Evolutionary conservation across 2,329 filamentous ascomycete species (phyloP).

Genomic region (Fusarium sterilihyphosum): DNA sequence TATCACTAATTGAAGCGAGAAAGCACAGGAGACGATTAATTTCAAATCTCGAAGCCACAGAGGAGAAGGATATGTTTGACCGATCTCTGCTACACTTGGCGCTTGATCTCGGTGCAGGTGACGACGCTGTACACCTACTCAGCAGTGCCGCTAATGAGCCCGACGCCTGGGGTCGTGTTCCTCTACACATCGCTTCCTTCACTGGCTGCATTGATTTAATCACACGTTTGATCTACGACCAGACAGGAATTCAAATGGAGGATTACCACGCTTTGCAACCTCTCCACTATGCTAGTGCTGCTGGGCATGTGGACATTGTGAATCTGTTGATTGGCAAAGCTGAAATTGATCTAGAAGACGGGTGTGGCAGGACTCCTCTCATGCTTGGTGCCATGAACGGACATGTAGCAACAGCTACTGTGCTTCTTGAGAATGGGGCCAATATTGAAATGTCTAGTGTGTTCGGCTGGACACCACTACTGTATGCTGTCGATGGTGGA

Average conservation of each 20-base stretch:
- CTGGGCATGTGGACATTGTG: neutral
- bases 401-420: neutral
- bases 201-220: neutral
- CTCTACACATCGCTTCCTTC: neutral
- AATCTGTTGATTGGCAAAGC: neutral
- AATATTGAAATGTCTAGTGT: rapidly evolving
- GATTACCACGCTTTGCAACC: rapidly evolving
- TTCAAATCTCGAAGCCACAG: rapidly evolving
- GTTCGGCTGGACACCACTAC: rapidly evolving
- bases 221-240: neutral
- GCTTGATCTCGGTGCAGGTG: neutral
- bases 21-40: rapidly evolving
- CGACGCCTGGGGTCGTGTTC: neutral
- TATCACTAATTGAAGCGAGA: neutral
- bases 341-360: rapidly evolving
- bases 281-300: neutral
- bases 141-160: neutral
- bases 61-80: neutral
- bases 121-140: neutral
- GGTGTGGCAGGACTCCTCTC: rapidly evolving
- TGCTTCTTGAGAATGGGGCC: neutral
- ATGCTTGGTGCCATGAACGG: rapidly evolving
- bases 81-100: neutral
- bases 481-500: rapidly evolving
- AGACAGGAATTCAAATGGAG: rapidly evolving